Evolutionary conservation across 108 stramenopile species (phyloP), one percentile per base, ranked within the genome.

Genomic region (Conticribra weissflogii): DNA sequence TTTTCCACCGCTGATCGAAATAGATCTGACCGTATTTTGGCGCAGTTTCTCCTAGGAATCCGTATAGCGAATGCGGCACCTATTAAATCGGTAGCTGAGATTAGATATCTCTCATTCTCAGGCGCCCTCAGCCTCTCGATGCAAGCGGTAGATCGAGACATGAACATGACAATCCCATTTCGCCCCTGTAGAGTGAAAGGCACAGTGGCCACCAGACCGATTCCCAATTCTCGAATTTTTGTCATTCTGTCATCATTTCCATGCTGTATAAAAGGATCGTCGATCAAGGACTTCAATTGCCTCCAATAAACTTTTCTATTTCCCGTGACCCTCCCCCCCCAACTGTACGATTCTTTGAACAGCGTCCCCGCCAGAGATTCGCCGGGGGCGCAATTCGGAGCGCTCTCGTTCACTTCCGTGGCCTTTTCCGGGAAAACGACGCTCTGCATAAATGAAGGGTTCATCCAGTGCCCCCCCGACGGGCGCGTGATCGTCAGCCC

Each of bases 121-220:
- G 22, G 16, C 2, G 47, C 29, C 5, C 27, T 19, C 24, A 81
- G 46, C 24, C 30, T n/a, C 15, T 41, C 24, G 5, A 64, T 18
- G 28, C 63, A 48, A 36, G 44, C 62, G 3, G 54, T 63, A 15
- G 63, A 27, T 28, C 79, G 57, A 12, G 68, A 66, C 45, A 81
- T 51, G 44, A 54, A 81, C 22, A 81, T 2, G 0, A 81, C 79
- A 47, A 81, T 63, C 16, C 79, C 79, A 30, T 53, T 32, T 21
- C 32, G 29, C 5, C 62, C 74, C 3, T 54, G 59, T 24, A 54
- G 32, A 15, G 19, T 48, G 45, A 81, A 81, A 0, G 68, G 63
- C 2, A 76, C 68, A 7, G 61, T 66, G 5, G 74, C 79, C 8
- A 74, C 79, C 29, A 68, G 33, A 5, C 79, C 79, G 14, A 81